phyloP scores from a whole-genome alignment of 306 rosid species.

The Quercus glauca region DNA sequence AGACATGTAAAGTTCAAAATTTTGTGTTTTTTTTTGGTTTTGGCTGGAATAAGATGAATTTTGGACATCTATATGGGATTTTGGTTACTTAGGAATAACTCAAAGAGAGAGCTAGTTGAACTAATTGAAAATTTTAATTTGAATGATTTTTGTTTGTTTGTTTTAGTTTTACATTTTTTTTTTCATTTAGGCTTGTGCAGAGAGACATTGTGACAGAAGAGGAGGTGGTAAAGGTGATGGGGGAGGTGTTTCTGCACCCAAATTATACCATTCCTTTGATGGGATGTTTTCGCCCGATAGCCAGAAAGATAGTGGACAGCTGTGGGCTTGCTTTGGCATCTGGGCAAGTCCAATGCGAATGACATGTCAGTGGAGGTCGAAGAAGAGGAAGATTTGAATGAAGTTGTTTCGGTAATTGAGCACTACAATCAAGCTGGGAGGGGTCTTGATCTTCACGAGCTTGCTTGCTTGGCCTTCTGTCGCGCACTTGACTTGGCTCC shows the following conservation, averaged over 20 bases:
- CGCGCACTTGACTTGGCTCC: slow-evolving; percentile 72
- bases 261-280: slow-evolving; percentile 58
- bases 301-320: slow-evolving; percentile 49
- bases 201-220: slow-evolving; percentile 52
- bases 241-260: slow-evolving; percentile 67
- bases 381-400: slow-evolving; percentile 32
- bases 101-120: too few species aligned
- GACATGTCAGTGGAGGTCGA: slow-evolving; percentile 22
- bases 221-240: slow-evolving; percentile 50
- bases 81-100: too few species aligned
- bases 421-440: slow-evolving; percentile 43
- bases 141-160: not conserved
- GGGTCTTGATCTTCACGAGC: slow-evolving; percentile 87
- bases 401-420: slow-evolving; percentile 45
- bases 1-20: not conserved
- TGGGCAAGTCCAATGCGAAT: slow-evolving; percentile 50
- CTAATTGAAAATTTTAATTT: not conserved
- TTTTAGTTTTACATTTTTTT: not conserved
- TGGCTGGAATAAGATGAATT: too few species aligned
- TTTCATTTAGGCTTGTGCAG: slow-evolving; percentile 30
- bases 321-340: slow-evolving; percentile 50
- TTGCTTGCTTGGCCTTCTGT: slow-evolving; percentile 76
- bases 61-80: too few species aligned
- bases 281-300: slow-evolving; percentile 73
- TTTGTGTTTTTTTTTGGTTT: too few species aligned